Evolutionary conservation across 2,329 filamentous ascomycete genomes (phyloP).

Genomic region (Exophiala alcalophila): DNA sequence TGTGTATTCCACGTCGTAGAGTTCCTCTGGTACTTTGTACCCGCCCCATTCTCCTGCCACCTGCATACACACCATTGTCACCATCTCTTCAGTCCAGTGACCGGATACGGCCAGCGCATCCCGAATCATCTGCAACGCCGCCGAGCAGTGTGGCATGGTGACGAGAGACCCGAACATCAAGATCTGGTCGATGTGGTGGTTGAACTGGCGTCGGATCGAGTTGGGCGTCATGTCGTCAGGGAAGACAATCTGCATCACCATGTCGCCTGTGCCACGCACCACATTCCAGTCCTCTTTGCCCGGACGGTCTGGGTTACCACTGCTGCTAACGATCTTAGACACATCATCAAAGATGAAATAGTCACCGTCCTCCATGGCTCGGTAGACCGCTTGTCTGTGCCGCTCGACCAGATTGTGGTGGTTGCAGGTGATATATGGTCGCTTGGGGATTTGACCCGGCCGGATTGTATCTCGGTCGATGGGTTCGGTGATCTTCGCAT

Average conservation of each 20-base stretch:
- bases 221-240: conserved; percentile 6
- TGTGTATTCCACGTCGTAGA: conserved; percentile 20
- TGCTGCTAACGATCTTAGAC: conserved; percentile 11
- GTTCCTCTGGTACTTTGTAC: conserved; percentile 15
- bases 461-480: conserved; percentile 25
- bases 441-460: conserved; percentile 11
- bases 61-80: conserved; percentile 23
- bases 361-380: conserved; percentile 21
- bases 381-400: conserved; percentile 31
- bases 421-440: conserved; percentile 27
- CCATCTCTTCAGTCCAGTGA: conserved; percentile 16
- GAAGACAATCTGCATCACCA: conserved; percentile 12
- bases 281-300: conserved; percentile 17
- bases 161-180: conserved; percentile 11
- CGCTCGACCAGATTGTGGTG: conserved; percentile 37
- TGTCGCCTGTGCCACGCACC: conserved; percentile 18
- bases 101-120: conserved; percentile 14
- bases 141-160: conserved; percentile 11
- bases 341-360: conserved; percentile 28
- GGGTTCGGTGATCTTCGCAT: conserved; percentile 12
- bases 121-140: conserved; percentile 18
- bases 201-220: conserved; percentile 11
- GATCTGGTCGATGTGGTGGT: conserved; percentile 14
- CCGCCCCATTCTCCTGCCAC: conserved; percentile 23
- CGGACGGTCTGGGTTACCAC: conserved; percentile 10